Evolutionary conservation across 257 asterid species (phyloP).

Genomic region (Primulina eburnea): DNA sequence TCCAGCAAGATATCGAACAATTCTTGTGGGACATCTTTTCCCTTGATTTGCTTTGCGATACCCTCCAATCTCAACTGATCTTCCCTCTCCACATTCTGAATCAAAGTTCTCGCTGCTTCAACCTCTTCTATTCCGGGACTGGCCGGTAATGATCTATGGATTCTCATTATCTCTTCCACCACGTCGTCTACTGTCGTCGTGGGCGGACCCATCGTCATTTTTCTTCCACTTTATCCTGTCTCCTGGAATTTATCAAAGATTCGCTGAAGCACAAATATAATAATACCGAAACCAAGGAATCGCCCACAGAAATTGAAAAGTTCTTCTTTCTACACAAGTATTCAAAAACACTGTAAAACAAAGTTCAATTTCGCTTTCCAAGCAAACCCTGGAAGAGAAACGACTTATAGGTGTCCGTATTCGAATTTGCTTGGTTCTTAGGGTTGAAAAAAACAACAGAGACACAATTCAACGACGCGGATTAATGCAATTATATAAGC

Average conservation of each 20-base stretch:
- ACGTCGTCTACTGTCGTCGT: conserved; percentile 54
- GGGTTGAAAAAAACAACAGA: neutral
- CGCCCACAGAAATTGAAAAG: neutral
- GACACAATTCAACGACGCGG: neutral
- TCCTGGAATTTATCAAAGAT: conserved; percentile 8
- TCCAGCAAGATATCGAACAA: conserved; percentile 64
- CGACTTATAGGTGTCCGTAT: neutral
- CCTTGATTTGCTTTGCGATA: conserved; percentile 53
- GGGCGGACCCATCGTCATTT: conserved; percentile 39
- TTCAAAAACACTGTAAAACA: neutral
- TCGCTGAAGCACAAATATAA: conserved; percentile 6
- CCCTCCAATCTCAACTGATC: conserved; percentile 62
- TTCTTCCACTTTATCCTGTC: conserved; percentile 11
- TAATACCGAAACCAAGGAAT: conserved; percentile 1
- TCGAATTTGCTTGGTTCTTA: neutral
- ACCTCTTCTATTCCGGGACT: conserved; percentile 82
- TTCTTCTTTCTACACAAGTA: neutral
- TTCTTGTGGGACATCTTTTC: conserved; percentile 70
- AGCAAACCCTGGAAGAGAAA: no score
- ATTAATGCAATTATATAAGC: neutral
- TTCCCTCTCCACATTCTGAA: conserved; percentile 72
- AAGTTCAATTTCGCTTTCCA: no score
- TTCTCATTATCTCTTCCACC: conserved; percentile 71
- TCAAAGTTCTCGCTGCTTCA: conserved; percentile 61
- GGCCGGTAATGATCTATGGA: conserved; percentile 67